Evolutionary conservation across 208 protist species (phyloP).

Genomic region (Acanthamoeba royreba): DNA sequence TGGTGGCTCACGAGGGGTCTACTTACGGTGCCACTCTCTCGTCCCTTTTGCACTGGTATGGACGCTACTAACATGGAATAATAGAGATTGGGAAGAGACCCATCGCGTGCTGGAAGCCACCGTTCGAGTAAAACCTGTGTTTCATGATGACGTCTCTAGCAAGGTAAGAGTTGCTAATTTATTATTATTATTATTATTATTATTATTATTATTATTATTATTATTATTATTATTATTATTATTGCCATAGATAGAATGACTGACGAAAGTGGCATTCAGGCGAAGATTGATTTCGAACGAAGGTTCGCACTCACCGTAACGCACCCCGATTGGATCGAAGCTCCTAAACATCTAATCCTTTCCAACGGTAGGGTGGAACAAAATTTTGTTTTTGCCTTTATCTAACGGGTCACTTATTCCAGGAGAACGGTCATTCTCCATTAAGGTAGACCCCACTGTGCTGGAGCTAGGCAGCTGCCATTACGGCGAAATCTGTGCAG

Average conservation of each 20-base stretch:
- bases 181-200: no score
- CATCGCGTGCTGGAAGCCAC: background rate
- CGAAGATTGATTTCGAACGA: constrained; percentile 26
- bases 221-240: no score
- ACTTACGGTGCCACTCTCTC: background rate
- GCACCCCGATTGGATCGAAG: background rate
- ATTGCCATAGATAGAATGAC: no score
- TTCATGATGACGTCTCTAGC: constrained; percentile 29
- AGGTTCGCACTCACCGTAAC: background rate
- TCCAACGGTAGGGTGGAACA: background rate
- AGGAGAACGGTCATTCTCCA: constrained; percentile 7
- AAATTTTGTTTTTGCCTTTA: background rate
- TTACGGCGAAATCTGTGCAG: constrained; percentile 44
- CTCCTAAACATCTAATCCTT: constrained; percentile 30
- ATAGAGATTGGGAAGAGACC: constrained; percentile 38
- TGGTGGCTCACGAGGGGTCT: background rate
- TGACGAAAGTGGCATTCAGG: no score
- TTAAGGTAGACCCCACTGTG: constrained; percentile 28
- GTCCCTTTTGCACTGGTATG: background rate
- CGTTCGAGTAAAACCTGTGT: background rate
- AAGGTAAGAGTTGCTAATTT: background rate
- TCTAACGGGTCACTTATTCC: background rate
- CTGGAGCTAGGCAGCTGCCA: constrained; percentile 25
- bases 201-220: no score
- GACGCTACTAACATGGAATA: background rate